Evolutionary conservation across 345 rosid species (phyloP).

Genomic region (Moricandia arvensis): DNA sequence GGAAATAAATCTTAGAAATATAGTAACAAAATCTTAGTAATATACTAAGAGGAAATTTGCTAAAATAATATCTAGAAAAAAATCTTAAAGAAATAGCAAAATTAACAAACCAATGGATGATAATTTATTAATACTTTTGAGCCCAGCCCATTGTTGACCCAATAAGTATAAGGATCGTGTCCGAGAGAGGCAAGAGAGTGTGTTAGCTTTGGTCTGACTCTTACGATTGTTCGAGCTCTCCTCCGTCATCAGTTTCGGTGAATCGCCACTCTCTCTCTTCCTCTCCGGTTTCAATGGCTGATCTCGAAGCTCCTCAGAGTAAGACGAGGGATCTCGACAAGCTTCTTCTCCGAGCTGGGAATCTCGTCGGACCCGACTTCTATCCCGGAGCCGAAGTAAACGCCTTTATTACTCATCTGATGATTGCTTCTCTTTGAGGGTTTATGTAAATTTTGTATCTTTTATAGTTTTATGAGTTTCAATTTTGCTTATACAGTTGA

Average conservation of each 20-base stretch:
- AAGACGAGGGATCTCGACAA: slow-evolving; percentile 91
- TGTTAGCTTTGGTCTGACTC: slow-evolving; percentile 5
- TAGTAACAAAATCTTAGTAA: neutral
- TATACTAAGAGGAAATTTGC: neutral
- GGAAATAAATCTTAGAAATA: neutral
- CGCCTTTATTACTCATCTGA: neutral
- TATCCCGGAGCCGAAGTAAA: slow-evolving; percentile 67
- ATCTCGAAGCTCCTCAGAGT: slow-evolving; percentile 45
- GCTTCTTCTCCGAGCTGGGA: slow-evolving; percentile 87
- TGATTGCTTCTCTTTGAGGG: neutral
- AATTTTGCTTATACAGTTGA: slow-evolving; percentile 49
- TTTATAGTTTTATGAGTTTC: neutral
- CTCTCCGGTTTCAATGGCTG: slow-evolving; percentile 48
- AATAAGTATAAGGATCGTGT: slow-evolving; percentile 8
- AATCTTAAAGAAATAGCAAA: neutral
- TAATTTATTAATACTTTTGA: neutral
- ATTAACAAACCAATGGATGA: neutral
- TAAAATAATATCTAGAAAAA: neutral
- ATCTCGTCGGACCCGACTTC: slow-evolving; percentile 78
- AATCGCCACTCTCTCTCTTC: slow-evolving; percentile 15
- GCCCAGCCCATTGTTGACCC: slow-evolving; percentile 24
- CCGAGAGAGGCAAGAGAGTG: neutral
- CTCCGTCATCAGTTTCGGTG: slow-evolving; percentile 28
- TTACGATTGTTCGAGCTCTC: slow-evolving; percentile 8
- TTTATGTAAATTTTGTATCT: neutral